These are phyloP conservation scores for Suillus cothurnatus DNA, from an alignment of 768 basidiomycete species.

Conservation along the genomic window DNA sequence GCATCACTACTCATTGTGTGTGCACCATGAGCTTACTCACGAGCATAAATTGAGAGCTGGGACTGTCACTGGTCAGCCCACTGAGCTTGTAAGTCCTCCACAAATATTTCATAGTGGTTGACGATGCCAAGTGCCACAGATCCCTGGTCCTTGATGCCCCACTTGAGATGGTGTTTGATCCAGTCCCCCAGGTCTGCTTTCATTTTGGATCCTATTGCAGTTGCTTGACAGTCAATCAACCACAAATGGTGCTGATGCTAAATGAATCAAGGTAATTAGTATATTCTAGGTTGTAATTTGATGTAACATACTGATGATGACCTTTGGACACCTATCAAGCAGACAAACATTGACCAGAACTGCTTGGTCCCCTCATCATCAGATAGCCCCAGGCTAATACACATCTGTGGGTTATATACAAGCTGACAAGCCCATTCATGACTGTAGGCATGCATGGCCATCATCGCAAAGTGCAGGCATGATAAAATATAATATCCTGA, in stretches of 20 bases:
- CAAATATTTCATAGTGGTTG: background rate
- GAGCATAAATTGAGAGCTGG: conserved; percentile 14
- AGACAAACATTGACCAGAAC: conserved; percentile 37
- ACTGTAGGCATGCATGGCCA: no score
- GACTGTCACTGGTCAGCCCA: conserved; percentile 6
- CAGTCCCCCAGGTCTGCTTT: conserved; percentile 35
- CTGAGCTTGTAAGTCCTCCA: conserved; percentile 8
- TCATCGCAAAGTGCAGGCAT: no score
- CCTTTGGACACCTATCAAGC: conserved; percentile 37
- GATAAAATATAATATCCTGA: no score
- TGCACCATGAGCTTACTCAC: background rate
- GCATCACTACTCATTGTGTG: background rate
- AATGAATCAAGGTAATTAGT: background rate
- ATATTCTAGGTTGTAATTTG: background rate
- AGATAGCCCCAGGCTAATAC: no score
- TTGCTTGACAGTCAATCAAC: conserved; percentile 37
- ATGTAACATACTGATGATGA: conserved; percentile 33
- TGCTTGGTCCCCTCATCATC: conserved; percentile 16
- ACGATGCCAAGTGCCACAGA: background rate
- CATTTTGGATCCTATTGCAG: conserved; percentile 28
- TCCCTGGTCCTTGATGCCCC: conserved; percentile 20
- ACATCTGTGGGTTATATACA: no score
- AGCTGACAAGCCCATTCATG: no score
- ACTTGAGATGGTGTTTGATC: conserved; percentile 25
- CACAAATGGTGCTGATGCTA: conserved; percentile 32